Evolutionary conservation across 1,284 basidiomycete genomes (phyloP), one percentile per base, ranked within the genome.

Genomic region (Apiotrichum sp.): DNA sequence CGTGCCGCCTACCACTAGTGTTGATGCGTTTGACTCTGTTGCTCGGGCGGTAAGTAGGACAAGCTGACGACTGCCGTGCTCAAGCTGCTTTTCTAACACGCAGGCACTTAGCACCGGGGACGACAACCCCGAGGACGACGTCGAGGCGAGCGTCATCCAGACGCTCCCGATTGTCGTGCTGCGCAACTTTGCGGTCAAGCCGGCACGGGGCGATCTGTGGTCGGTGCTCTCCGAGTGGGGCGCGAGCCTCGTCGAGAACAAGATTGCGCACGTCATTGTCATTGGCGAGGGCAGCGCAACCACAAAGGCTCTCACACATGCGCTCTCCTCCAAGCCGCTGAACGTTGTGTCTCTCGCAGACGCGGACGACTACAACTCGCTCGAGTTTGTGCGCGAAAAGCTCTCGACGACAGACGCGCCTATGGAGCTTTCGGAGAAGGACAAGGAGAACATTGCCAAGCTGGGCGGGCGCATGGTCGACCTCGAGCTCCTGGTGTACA

Each of bases 251-350:
- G 83, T 85, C 1, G 88, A 93, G 68, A 89, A 86, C 67, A 81
- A 84, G 84, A 80, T 91, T 53, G 95, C 95, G 0, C 95, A 98
- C 73, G 92, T 97, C 42, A 80, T 98, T 47, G 85, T 98, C 45
- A 80, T 93, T 38, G 89, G 88, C 64, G 91, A 98, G 70, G 93
- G 93, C 64, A 83, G 88, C 31, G 90, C 93, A 62, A 88, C 92
- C 52, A 81, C 84, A 1, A 97, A 93, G 72, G 81, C 83, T 31
- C 78, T 98, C 8, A 85, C 89, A 0, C 87, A 86, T 86, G 93
- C 91, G 3, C 80, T 98, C 6, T 89, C 90, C 0, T 85, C 88
- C 8, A 91, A 88, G 69, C 89, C 95, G 1, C 80, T 97, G 45
- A 85, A 86, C 65, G 78, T 82, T 2, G 84, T 96, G 54, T 80